phyloP scores from a whole-genome alignment of 768 basidiomycete genomes.

The Kwoniella heveanensis region DNA sequence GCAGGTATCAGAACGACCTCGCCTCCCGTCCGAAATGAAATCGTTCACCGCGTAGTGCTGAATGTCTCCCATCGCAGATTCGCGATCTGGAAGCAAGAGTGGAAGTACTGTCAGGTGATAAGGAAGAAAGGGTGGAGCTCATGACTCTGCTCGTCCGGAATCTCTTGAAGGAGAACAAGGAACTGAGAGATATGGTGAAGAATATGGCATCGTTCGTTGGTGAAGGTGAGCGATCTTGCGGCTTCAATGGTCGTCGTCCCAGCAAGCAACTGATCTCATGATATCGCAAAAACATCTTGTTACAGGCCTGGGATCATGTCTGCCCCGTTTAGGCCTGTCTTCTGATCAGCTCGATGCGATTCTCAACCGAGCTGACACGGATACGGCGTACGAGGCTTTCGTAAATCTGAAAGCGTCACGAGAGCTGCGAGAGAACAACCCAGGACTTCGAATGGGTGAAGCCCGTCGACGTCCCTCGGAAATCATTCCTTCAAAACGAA shows the following conservation, averaged over 20 bases:
- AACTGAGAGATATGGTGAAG: constrained; percentile 75
- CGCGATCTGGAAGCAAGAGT: constrained; percentile 92
- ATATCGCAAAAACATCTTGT: background rate
- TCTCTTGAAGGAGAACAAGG: constrained; percentile 85
- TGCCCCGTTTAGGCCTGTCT: constrained; percentile 51
- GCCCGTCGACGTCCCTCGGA: constrained; percentile 20
- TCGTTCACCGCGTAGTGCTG: no score
- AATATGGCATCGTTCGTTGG: constrained; percentile 79
- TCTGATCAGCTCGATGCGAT: constrained; percentile 73
- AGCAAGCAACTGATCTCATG: background rate
- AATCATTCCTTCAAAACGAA: constrained; percentile 32
- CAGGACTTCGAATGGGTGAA: constrained; percentile 35
- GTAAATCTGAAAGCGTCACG: constrained; percentile 66
- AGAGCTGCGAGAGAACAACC: constrained; percentile 43
- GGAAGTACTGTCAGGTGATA: constrained; percentile 88
- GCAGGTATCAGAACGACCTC: no score
- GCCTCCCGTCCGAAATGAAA: background rate
- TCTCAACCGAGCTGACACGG: constrained; percentile 83
- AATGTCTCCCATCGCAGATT: constrained; percentile 62
- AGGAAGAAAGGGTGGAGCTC: constrained; percentile 83
- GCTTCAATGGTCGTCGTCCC: constrained; percentile 64
- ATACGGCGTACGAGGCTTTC: constrained; percentile 89
- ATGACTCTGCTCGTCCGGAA: constrained; percentile 79
- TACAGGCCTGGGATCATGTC: constrained; percentile 51
- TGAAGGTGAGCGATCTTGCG: constrained; percentile 72